Base-by-base conservation (phyloP, 495 filamentous ascomycete species). In the Recurvomyces mirabilis region DNA sequence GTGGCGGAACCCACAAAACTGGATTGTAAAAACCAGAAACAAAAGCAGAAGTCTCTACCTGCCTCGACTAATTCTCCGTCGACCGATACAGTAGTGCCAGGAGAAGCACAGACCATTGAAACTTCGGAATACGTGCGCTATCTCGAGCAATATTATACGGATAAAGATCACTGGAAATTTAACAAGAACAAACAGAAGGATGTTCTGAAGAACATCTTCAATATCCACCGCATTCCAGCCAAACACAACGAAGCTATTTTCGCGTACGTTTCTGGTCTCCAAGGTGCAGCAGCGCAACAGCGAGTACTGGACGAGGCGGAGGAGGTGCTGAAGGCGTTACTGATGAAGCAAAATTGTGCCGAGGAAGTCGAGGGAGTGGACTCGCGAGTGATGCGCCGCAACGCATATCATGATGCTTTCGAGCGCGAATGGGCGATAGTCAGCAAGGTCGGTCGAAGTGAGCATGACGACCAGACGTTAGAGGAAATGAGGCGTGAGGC, bases 101-200 rank as follows among this genome's bases (percentile, higher is more conserved):
- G n/a, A n/a, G n/a, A n/a, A n/a, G n/a, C n/a, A 21, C n/a, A 32
- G 38, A 4, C 5, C 32, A 18, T 17, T 12, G 33, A 28, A 7
- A 20, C 5, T 1, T 38, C 44, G 18, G 44, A 37, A 4, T 77
- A 84, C 44, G 72, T 93, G 28, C 66, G 64, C 17, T 94, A 94
- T 59, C 69, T 94, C 17, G 70, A 67, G 19, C 70, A 72, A 58
- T 88, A 84, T 71, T 65, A 80, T 59, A 72, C 70, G 32, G 68
- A 74, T 35, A 77, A 74, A 32, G 61, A 68, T 0, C 67, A 63
- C 28, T 94, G 87, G 87, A 94, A 93, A 62, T 94, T 94, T 66
- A 88, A 88, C 67, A 94, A 94, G 66, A 81, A 79, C 43, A 74
- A 82, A 57, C 85, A 93, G 64, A 82, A 76, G 13, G 73, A 81